phyloP scores from a whole-genome alignment of 2,329 filamentous ascomycete species.

The Trichoderma sp. region DNA sequence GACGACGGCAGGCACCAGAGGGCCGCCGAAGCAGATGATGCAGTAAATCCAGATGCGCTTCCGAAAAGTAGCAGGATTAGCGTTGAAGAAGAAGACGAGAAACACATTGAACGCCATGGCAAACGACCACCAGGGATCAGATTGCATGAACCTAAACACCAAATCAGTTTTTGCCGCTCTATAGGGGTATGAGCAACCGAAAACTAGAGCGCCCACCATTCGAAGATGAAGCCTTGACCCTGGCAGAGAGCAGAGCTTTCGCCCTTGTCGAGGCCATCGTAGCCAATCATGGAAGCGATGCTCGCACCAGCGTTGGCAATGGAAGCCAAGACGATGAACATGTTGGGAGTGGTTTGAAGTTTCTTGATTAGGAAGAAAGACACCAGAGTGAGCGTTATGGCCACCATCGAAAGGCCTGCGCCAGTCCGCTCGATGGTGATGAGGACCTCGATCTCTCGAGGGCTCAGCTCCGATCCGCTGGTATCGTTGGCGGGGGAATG shows the following conservation, averaged over 20 bases:
- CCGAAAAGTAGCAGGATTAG: conserved; percentile 60
- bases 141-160: conserved; percentile 65
- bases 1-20: conserved; percentile 62
- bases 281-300: conserved; percentile 67
- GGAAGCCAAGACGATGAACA: conserved; percentile 42
- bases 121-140: conserved; percentile 73
- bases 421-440: conserved; percentile 53
- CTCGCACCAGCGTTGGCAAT: conserved; percentile 51
- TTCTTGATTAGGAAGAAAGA: conserved; percentile 50
- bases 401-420: conserved; percentile 51
- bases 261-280: conserved; percentile 58
- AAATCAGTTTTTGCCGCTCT: neutral
- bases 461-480: conserved; percentile 29
- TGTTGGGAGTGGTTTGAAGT: conserved; percentile 55
- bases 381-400: conserved; percentile 48
- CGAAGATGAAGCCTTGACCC: conserved; percentile 58
- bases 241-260: conserved; percentile 58
- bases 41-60: conserved; percentile 70
- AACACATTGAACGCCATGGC: conserved; percentile 82
- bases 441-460: conserved; percentile 42
- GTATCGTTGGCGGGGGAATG: conserved; percentile 13
- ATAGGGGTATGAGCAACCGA: neutral
- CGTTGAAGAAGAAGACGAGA: conserved; percentile 60
- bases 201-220: conserved; percentile 53
- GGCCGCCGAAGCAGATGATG: conserved; percentile 66